A percentile compares a stretch with the other conserved stretches of the same genome.
phyloP scores from a whole-genome alignment of 2,329 filamentous ascomycete species.

The Fusarium duplospermum region DNA sequence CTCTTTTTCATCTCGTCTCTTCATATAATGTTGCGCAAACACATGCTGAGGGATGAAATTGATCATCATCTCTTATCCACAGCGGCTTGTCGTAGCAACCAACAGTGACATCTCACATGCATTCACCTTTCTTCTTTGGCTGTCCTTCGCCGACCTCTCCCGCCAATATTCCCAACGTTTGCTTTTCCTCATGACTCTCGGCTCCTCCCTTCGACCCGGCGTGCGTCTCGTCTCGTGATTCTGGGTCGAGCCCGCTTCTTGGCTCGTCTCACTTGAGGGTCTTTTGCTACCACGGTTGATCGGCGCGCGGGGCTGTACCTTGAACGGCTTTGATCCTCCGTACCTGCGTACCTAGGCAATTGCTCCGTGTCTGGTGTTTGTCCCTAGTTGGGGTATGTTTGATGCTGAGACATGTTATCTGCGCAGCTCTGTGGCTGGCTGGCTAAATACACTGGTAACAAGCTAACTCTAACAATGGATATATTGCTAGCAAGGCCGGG shows the following conservation, averaged over 20 bases:
- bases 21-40: not conserved
- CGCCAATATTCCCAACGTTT: not conserved
- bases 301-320: not conserved
- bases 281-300: slow-evolving; percentile 4
- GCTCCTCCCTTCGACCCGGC: not conserved
- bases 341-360: not conserved
- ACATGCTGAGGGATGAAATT: not conserved
- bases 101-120: not conserved
- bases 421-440: not conserved
- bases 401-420: not conserved
- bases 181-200: slow-evolving; percentile 4
- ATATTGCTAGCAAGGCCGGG: not conserved
- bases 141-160: not conserved
- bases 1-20: not conserved
- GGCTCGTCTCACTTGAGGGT: slow-evolving; percentile 2
- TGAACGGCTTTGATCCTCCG: not conserved
- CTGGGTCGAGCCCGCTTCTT: slow-evolving; percentile 1
- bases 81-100: not conserved
- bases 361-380: not conserved
- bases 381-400: not conserved
- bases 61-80: not conserved
- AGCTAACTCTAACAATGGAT: not conserved
- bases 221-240: not conserved
- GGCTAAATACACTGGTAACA: not conserved
- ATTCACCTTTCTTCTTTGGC: slow-evolving; percentile 4